phyloP scores from a whole-genome alignment of 257 asterid genomes.

The Eustoma russellianum region DNA sequence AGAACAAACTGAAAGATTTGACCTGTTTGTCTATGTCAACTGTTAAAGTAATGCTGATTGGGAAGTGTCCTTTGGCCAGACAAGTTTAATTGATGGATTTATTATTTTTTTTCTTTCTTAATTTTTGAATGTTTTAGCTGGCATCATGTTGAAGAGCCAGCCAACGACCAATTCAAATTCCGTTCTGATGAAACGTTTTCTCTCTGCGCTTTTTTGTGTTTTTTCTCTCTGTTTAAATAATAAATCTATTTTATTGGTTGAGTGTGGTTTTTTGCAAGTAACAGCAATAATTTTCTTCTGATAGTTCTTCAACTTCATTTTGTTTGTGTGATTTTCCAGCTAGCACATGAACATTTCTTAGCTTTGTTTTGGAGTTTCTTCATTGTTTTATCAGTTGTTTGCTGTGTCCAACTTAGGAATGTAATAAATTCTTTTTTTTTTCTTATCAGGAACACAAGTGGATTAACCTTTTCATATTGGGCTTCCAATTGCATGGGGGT shows the following conservation, averaged over 20 bases:
- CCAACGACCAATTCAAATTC: slow-evolving; percentile 9
- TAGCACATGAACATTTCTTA: slow-evolving; percentile 1
- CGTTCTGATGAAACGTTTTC: not conserved
- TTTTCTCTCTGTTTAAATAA: not conserved
- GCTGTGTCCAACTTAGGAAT: too few species aligned
- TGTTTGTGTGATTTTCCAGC: slow-evolving; percentile 6
- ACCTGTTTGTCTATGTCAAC: too few species aligned
- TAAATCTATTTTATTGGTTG: too few species aligned
- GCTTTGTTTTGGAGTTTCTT: not conserved
- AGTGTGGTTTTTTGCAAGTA: too few species aligned
- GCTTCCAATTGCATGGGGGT: slow-evolving; percentile 64
- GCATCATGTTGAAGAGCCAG: not conserved
- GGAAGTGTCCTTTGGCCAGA: not conserved
- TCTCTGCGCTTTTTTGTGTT: not conserved
- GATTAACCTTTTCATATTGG: slow-evolving; percentile 13
- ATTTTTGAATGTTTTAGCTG: not conserved
- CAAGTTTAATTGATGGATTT: not conserved
- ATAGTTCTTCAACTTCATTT: not conserved
- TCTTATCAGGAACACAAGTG: slow-evolving; percentile 31
- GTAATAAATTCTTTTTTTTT: slow-evolving; percentile 4
- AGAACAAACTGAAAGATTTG: too few species aligned
- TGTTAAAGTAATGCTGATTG: too few species aligned
- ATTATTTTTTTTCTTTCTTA: not conserved
- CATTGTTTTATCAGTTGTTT: slow-evolving; percentile 4
- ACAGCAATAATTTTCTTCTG: not conserved